These are phyloP conservation scores for Vaccinium myrtillus DNA, from an alignment of 148 eudicot species.

Conservation along the genomic window DNA sequence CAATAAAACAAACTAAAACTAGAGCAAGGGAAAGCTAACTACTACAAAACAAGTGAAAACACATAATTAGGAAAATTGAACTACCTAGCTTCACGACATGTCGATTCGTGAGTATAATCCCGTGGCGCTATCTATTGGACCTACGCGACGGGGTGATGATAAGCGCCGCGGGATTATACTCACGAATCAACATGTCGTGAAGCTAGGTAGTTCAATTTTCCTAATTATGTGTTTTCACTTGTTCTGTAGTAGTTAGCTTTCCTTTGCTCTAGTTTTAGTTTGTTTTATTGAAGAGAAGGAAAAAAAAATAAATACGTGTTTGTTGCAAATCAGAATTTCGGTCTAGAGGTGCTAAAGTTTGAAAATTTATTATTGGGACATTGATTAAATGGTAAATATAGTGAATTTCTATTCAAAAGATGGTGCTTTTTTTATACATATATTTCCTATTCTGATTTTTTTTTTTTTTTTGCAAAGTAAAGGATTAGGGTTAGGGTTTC, in stretches of 20 bases:
- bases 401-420: no score
- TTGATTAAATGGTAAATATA: no score
- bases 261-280: neutral
- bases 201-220: conserved; percentile 50
- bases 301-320: neutral
- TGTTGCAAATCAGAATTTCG: no score
- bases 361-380: no score
- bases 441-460: neutral
- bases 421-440: no score
- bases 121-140: no score
- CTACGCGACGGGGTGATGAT: no score
- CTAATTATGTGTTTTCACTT: neutral
- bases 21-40: neutral
- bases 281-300: neutral
- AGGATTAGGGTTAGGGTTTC: no score
- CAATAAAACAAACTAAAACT: neutral
- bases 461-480: conserved; percentile 27
- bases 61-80: neutral
- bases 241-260: neutral
- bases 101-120: conserved; percentile 90
- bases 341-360: no score
- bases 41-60: neutral
- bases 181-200: conserved; percentile 93
- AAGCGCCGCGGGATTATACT: conserved; percentile 69
- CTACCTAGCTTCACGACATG: conserved; percentile 91